A percentile compares a stretch with the other conserved stretches of the same genome.
phyloP scores from a whole-genome alignment of 306 rosid species.

The Castanea sativa region DNA sequence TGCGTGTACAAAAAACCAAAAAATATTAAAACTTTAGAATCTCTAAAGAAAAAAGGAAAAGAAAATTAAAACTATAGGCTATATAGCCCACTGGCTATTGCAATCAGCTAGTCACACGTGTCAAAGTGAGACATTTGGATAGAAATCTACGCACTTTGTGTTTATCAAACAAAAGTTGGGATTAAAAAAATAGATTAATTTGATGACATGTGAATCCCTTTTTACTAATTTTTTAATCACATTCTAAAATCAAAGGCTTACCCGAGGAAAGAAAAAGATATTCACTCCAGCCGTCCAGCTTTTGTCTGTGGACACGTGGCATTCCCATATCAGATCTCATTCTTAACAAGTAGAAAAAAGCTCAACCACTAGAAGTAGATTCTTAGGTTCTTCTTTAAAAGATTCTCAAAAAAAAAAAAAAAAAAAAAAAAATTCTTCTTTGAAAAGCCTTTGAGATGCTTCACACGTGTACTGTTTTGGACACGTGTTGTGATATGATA shows the following conservation, averaged over 20 bases:
- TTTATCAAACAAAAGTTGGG: background rate
- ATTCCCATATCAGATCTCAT: background rate
- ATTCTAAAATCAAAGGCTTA: background rate
- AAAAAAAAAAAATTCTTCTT: too few species aligned
- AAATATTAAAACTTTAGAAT: too few species aligned
- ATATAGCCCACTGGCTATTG: too few species aligned
- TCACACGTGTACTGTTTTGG: background rate
- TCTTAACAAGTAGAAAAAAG: background rate
- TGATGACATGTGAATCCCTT: background rate
- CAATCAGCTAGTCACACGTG: too few species aligned
- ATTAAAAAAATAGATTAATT: background rate
- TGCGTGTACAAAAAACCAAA: too few species aligned
- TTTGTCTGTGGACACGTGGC: conserved; percentile 2
- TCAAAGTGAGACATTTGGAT: background rate
- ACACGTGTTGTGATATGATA: background rate
- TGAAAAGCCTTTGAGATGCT: background rate
- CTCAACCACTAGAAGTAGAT: conserved; percentile 14
- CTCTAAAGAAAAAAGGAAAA: too few species aligned
- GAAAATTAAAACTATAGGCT: too few species aligned
- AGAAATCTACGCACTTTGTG: background rate
- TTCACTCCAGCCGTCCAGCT: background rate
- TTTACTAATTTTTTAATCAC: background rate
- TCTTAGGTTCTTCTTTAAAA: background rate
- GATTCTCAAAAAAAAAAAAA: too few species aligned
- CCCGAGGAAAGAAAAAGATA: background rate